A percentile compares a stretch with the other conserved stretches of the same genome.
Conservation (phyloP, 768 basidiomycete genomes). For the Lactarius psammicola region DNA sequence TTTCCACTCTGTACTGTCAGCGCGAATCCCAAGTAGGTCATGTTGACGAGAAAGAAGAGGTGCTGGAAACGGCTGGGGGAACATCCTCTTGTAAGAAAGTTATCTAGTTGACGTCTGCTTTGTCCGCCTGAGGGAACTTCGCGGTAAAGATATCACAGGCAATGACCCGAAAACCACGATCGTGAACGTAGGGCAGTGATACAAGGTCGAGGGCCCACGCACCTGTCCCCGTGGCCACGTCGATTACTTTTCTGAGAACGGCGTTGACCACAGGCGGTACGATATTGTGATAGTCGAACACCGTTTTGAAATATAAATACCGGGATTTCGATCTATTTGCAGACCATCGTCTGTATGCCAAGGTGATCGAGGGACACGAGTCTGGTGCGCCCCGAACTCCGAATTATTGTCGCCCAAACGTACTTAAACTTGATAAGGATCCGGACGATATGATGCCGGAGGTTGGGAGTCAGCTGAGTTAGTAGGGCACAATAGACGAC, state of each 20-base stretch:
- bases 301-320: not conserved
- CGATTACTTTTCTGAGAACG: constrained; percentile 7
- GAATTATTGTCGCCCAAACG: not conserved
- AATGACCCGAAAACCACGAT: constrained; percentile 14
- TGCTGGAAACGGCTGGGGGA: constrained; percentile 1
- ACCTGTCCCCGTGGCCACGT: constrained; percentile 6
- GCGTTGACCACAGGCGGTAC: constrained; percentile 4
- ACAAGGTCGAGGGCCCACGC: constrained; percentile 6
- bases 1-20: constrained; percentile 8
- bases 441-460: not conserved
- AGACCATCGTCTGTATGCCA: not conserved
- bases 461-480: not conserved
- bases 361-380: not conserved
- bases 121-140: not conserved
- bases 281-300: not conserved
- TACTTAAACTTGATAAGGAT: not conserved
- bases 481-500: too few relatives aligned
- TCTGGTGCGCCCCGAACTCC: not conserved
- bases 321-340: not conserved
- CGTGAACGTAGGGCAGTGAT: not conserved
- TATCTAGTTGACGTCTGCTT: not conserved
- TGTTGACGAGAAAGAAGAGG: constrained; percentile 13
- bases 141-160: constrained; percentile 7
- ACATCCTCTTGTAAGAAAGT: constrained; percentile 8
- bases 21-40: not conserved